phyloP scores from a whole-genome alignment of 164 flowering plant species.

The Vitis amurensis region DNA sequence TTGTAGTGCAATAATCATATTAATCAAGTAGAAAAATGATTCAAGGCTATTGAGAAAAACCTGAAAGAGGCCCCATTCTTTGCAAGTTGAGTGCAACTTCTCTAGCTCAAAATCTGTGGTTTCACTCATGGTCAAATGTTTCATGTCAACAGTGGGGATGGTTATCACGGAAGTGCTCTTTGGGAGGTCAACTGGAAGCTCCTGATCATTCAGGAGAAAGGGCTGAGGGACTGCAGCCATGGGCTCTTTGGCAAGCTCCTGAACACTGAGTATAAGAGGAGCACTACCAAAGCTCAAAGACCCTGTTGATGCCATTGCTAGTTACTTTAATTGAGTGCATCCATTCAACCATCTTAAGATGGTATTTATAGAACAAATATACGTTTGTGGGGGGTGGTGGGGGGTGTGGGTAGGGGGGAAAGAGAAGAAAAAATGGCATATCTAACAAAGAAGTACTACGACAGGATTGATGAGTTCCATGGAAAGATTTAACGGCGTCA shows the following conservation, averaged over 20 bases:
- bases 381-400: no score
- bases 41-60: conserved; percentile 11
- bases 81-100: conserved; percentile 40
- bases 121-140: conserved; percentile 7
- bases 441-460: no score
- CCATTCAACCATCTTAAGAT: no score
- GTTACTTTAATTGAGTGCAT: no score
- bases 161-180: neutral
- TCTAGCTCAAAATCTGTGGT: conserved; percentile 19
- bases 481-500: no score
- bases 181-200: neutral
- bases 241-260: conserved; percentile 24
- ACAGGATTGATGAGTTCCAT: no score
- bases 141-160: conserved; percentile 23
- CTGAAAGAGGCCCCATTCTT: conserved; percentile 53
- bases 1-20: no score
- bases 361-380: no score
- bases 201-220: conserved; percentile 1
- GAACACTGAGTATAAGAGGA: conserved; percentile 10
- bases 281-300: neutral
- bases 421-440: no score
- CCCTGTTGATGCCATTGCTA: conserved; percentile 5
- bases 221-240: conserved; percentile 8
- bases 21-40: no score
- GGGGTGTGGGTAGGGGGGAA: no score